Evolutionary conservation across 768 basidiomycete species (phyloP).

Genomic region (Nidularia pulvinata): DNA sequence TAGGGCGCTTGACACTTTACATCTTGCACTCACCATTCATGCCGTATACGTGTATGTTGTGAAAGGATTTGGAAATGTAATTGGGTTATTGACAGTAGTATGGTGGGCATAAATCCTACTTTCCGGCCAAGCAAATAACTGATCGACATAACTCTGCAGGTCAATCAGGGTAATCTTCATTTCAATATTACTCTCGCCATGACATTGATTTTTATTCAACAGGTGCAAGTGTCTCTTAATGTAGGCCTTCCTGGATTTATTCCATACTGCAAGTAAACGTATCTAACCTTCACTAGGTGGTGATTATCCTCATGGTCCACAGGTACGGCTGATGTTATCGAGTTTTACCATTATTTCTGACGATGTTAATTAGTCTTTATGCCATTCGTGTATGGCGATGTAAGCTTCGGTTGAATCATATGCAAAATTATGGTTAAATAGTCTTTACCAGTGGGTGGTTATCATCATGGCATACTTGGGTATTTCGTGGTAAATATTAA

Average conservation of each 20-base stretch:
- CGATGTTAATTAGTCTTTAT: constrained; percentile 29
- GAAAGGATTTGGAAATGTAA: constrained; percentile 27
- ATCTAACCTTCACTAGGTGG: constrained; percentile 19
- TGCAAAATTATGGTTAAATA: not conserved
- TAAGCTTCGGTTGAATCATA: constrained; percentile 9
- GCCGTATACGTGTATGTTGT: constrained; percentile 33
- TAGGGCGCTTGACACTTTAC: constrained; percentile 32
- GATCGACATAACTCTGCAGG: constrained; percentile 12
- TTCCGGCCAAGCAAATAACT: not conserved
- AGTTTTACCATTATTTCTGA: not conserved
- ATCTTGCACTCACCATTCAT: constrained; percentile 28
- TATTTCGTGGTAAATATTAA: constrained; percentile 28
- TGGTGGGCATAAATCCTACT: constrained; percentile 19
- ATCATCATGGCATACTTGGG: constrained; percentile 29
- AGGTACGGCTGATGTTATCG: constrained; percentile 21
- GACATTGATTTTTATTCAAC: not conserved
- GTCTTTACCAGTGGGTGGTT: constrained; percentile 26
- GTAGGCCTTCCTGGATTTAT: constrained; percentile 17
- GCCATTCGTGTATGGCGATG: constrained; percentile 45
- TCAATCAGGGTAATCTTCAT: constrained; percentile 25
- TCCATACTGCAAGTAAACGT: not conserved
- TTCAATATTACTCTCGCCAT: not conserved
- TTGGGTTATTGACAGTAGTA: constrained; percentile 17
- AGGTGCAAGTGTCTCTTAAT: constrained; percentile 43
- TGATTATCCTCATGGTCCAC: constrained; percentile 43